A percentile compares a stretch with the other conserved stretches of the same genome.
phyloP scores from a whole-genome alignment of 2,329 filamentous ascomycete species.

The Cladosporium sp. region DNA sequence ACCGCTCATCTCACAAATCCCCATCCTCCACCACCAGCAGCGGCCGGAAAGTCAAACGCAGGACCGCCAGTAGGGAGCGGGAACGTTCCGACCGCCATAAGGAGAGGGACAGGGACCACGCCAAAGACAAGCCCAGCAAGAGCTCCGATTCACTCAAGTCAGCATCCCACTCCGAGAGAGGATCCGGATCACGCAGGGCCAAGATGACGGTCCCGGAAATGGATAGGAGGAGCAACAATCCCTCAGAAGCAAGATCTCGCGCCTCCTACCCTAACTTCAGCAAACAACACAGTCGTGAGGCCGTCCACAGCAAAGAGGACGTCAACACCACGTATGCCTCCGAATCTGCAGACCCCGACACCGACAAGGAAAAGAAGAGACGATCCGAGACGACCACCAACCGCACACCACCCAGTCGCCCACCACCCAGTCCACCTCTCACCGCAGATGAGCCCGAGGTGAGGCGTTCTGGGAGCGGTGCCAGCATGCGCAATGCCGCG shows the following conservation, averaged over 20 bases:
- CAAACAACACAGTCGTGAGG: conserved; percentile 88
- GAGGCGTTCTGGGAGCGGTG: conserved; percentile 40
- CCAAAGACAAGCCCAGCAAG: conserved; percentile 15
- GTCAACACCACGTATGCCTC: conserved; percentile 31
- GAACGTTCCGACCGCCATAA: conserved; percentile 20
- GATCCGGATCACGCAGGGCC: conserved; percentile 13
- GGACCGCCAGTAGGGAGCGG: conserved; percentile 24
- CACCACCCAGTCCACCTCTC: conserved; percentile 46
- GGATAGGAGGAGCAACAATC: conserved; percentile 37
- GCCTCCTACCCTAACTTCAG: conserved; percentile 78
- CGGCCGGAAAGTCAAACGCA: conserved; percentile 19
- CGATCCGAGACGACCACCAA: conserved; percentile 26
- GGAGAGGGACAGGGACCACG: conserved; percentile 19
- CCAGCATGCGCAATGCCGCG: conserved; percentile 38
- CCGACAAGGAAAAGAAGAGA: conserved; percentile 24
- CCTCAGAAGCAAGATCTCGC: conserved; percentile 34
- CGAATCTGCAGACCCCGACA: conserved; percentile 39
- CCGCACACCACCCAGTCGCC: conserved; percentile 37
- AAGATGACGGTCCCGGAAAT: conserved; percentile 41
- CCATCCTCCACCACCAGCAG: conserved; percentile 24
- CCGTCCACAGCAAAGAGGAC: conserved; percentile 56
- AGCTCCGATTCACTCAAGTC: conserved; percentile 20
- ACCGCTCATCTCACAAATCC: conserved; percentile 25
- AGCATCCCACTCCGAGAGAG: conserved; percentile 15
- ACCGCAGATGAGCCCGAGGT: conserved; percentile 42